Percentiles rank a stretch among this genome's conserved stretches.
Conservation (phyloP, 805 yeast genomes). For the Kodamaea neixiangensis region DNA sequence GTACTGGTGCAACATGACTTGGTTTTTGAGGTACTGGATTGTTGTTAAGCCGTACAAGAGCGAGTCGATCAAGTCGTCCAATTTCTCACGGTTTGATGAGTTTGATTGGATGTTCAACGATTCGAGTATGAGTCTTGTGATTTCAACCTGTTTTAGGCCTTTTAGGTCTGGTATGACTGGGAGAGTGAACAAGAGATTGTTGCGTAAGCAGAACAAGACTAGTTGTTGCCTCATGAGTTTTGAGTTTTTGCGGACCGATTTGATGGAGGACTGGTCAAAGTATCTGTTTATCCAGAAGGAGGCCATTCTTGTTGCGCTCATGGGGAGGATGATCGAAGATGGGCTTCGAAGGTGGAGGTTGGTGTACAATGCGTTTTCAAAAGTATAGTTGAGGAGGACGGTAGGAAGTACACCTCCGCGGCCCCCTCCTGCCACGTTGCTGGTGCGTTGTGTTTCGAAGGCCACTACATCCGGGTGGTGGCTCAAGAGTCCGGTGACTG, state of each 20-base stretch:
- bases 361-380: conserved; percentile 40
- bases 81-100: conserved; percentile 34
- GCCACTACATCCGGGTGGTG: conserved; percentile 28
- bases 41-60: conserved; percentile 61
- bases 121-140: conserved; percentile 3
- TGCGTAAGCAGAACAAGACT: conserved; percentile 11
- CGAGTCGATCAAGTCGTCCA: conserved; percentile 68
- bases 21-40: conserved; percentile 38
- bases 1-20: conserved; percentile 14
- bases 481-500: conserved; percentile 14
- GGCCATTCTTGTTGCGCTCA: conserved; percentile 39
- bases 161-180: not conserved
- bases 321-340: conserved; percentile 29
- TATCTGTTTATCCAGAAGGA: conserved; percentile 40
- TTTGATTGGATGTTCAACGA: not conserved
- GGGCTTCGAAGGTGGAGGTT: conserved; percentile 25
- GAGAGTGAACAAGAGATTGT: not conserved
- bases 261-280: conserved; percentile 5
- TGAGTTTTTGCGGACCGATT: conserved; percentile 6
- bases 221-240: conserved; percentile 15
- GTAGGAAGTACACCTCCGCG: conserved; percentile 34
- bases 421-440: conserved; percentile 18
- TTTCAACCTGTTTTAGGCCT: conserved; percentile 4
- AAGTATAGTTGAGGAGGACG: conserved; percentile 37
- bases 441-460: conserved; percentile 42